Evolutionary conservation across 164 flowering plant genomes (phyloP), one percentile per base, ranked within the genome.

Genomic region (Dillenia turbinata): DNA sequence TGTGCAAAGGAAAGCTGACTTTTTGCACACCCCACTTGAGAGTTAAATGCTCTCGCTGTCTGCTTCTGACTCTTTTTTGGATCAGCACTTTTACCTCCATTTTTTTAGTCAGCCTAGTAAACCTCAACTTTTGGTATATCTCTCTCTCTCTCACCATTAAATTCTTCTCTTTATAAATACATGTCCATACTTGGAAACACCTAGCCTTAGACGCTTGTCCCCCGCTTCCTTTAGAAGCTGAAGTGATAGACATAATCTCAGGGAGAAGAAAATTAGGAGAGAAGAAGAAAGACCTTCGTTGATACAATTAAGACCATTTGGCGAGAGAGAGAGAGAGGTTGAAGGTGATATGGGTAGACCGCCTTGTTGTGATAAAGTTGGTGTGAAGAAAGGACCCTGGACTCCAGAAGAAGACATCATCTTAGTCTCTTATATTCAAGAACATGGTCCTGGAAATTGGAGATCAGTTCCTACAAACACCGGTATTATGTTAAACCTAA

Each of bases 331-430:
- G 47, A 48, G 46, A 54, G 52, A 47, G 51, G 10, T 17, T 19
- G 8, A 55, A 52, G 50, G 54, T 14, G 54, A 59, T 13, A 92
- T 93, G 98, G 98, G 94, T 16, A 83, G 98, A 57, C 94, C 96
- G 65, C 97, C 98, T 60, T 90, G 96, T 78, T 90, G 97, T 80
- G 97, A 90, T 57, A 88, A 88, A 71, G 61, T 73, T 47, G 96
- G 92, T 0, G 86, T 88, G 62, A 93, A 88, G 88, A 93, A 93
- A 78, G 98, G 98, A 47, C 96, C 98, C 51, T 93, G 98, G 98
- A 93, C 96, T 11, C 98, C 97, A 0, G 98, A 93, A 66, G 98
- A 92, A 73, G 98, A 92, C 54, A 93, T 93, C 75, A 75, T 85
- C 71, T 66, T 93, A 64, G 97, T 89, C 47, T 85, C 97, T 64